These are phyloP conservation scores for Nicotiana tabacum DNA, from an alignment of 257 asterid genomes.

Conservation along the genomic window DNA sequence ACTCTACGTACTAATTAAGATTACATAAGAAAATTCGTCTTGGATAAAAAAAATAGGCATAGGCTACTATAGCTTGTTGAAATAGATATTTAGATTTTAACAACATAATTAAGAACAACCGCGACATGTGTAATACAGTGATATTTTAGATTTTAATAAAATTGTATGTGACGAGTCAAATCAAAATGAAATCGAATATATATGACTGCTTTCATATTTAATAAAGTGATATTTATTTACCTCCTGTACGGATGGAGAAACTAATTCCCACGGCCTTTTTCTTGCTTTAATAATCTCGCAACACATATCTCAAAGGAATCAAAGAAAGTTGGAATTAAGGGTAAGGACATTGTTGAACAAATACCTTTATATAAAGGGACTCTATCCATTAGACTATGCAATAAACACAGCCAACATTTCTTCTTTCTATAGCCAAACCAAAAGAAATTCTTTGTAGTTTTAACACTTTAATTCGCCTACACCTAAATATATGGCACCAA, in stretches of 20 bases:
- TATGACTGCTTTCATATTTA: neutral
- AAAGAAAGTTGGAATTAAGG: neutral
- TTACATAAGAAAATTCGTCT: neutral
- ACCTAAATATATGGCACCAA: slow-evolving; percentile 32
- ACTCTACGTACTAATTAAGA: neutral
- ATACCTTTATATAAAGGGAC: neutral
- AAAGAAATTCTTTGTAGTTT: neutral
- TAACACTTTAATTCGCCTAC: neutral
- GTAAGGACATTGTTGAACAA: neutral
- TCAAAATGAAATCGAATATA: neutral
- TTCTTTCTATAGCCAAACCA: neutral
- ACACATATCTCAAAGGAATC: neutral
- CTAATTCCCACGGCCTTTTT: neutral
- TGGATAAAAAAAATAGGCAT: neutral
- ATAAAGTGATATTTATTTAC: neutral
- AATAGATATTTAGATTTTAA: too few species aligned
- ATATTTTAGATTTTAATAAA: neutral
- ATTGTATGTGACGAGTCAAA: too few species aligned
- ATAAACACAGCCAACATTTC: neutral
- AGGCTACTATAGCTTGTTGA: too few species aligned
- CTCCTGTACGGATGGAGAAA: too few species aligned
- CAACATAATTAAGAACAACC: too few species aligned
- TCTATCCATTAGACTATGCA: neutral
- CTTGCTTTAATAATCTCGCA: neutral
- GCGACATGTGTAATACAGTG: too few species aligned